Percentiles rank a stretch among this genome's conserved stretches.
phyloP scores from a whole-genome alignment of 805 yeast species.

The Candida takata region DNA sequence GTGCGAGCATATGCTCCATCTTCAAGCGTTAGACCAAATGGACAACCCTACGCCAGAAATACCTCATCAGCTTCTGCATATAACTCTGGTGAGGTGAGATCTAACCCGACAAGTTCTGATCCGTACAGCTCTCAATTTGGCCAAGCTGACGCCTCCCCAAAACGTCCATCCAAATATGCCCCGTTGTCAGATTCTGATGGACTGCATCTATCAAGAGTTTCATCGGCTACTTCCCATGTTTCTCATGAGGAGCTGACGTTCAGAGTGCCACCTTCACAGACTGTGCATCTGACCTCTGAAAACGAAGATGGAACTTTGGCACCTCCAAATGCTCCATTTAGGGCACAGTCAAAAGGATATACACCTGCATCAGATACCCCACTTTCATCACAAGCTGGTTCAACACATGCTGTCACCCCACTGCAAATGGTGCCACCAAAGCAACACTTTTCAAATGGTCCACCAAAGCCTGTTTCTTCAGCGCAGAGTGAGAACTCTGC shows the following conservation, averaged over 20 bases:
- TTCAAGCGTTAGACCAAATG: background rate
- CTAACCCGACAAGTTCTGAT: background rate
- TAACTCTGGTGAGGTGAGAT: background rate
- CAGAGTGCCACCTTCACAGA: background rate
- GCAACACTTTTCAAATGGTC: too few relatives aligned
- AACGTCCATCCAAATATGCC: constrained; percentile 3
- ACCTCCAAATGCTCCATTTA: too few relatives aligned
- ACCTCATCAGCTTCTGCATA: background rate
- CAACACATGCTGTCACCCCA: too few relatives aligned
- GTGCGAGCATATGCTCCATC: background rate
- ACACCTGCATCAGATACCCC: too few relatives aligned
- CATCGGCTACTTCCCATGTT: constrained; percentile 16
- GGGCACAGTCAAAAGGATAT: too few relatives aligned
- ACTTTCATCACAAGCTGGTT: too few relatives aligned
- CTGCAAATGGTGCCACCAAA: too few relatives aligned
- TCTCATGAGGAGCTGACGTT: constrained; percentile 8
- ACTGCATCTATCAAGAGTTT: constrained; percentile 15
- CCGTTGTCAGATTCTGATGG: constrained; percentile 6
- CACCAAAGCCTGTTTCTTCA: too few relatives aligned
- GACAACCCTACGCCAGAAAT: background rate
- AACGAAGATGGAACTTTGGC: too few relatives aligned
- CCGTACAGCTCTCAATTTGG: background rate
- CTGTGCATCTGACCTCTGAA: background rate
- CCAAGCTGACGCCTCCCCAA: background rate
- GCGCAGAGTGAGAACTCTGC: too few relatives aligned